Conservation (phyloP, 2,329 filamentous ascomycete genomes). For the Lecanoromycetidae sp. region DNA sequence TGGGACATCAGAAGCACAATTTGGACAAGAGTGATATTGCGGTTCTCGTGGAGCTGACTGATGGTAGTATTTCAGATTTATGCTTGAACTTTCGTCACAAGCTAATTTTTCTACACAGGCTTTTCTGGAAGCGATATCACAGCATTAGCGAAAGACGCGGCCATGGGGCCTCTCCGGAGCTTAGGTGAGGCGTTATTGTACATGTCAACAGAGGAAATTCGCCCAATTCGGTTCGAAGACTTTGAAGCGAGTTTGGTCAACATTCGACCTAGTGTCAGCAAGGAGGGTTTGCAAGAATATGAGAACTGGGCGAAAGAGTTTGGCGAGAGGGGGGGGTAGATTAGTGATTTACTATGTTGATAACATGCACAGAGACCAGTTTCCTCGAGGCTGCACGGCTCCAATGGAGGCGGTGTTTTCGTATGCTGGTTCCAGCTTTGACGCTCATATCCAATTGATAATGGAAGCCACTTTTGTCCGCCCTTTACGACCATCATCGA, state of each 20-base stretch:
- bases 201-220: slow-evolving; percentile 89
- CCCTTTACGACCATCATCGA: too few relatives aligned
- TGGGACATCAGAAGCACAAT: slow-evolving; percentile 79
- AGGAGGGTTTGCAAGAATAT: slow-evolving; percentile 71
- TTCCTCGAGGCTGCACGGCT: too few relatives aligned
- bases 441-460: too few relatives aligned
- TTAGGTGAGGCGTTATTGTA: slow-evolving; percentile 79
- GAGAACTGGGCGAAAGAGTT: slow-evolving; percentile 92
- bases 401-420: too few relatives aligned
- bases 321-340: slow-evolving; percentile 56
- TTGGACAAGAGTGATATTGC: slow-evolving; percentile 61
- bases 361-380: too few relatives aligned
- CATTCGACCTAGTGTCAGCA: slow-evolving; percentile 83
- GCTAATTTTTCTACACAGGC: slow-evolving; percentile 44
- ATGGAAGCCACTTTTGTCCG: too few relatives aligned
- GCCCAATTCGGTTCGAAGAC: slow-evolving; percentile 69
- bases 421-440: too few relatives aligned
- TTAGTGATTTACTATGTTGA: neutral
- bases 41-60: slow-evolving; percentile 64
- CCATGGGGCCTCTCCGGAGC: slow-evolving; percentile 87
- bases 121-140: slow-evolving; percentile 97
- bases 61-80: slow-evolving; percentile 46
- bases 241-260: slow-evolving; percentile 73
- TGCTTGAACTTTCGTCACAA: neutral
- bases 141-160: slow-evolving; percentile 89